These are phyloP conservation scores for Physcomitrium patens DNA, from an alignment of 225 moss, liverwort and hornwort genomes.

Conservation along the genomic window DNA sequence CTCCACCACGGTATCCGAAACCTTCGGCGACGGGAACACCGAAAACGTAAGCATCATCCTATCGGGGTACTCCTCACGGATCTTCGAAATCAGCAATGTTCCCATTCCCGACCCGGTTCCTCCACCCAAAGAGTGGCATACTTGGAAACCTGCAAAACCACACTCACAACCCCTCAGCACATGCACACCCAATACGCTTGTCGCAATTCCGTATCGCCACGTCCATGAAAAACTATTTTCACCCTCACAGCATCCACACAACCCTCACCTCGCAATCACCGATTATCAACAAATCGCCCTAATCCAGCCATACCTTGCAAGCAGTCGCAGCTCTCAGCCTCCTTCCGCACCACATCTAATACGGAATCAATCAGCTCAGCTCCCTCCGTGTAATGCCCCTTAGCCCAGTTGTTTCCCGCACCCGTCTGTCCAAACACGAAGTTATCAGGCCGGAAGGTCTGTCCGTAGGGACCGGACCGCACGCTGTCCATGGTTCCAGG, in stretches of 20 bases:
- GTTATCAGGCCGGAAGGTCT: slow-evolving; percentile 59
- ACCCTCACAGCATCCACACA: fast-evolving
- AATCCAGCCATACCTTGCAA: slow-evolving; percentile 34
- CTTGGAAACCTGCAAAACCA: slow-evolving; percentile 45
- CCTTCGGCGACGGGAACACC: slow-evolving; percentile 52
- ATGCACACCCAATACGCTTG: too few species aligned
- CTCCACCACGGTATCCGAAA: slow-evolving; percentile 55
- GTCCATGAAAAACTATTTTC: too few species aligned
- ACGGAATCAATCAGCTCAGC: slow-evolving; percentile 60
- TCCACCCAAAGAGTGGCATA: slow-evolving; percentile 50
- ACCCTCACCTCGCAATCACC: background rate
- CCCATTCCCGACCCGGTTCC: slow-evolving; percentile 60
- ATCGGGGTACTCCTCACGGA: slow-evolving; percentile 58
- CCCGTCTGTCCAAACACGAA: slow-evolving; percentile 61
- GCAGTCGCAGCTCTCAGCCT: slow-evolving; percentile 62
- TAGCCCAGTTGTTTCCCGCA: slow-evolving; percentile 59
- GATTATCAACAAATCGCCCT: too few species aligned
- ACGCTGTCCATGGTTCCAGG: slow-evolving; percentile 64
- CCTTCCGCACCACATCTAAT: slow-evolving; percentile 56
- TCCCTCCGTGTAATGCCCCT: slow-evolving; percentile 59
- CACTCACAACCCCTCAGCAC: too few species aligned
- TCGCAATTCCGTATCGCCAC: too few species aligned
- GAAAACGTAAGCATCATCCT: slow-evolving; percentile 59
- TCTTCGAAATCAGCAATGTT: slow-evolving; percentile 53
- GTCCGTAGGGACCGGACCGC: slow-evolving; percentile 51